phyloP scores from a whole-genome alignment of 2,329 filamentous ascomycete genomes.

The Aspergillus chevalieri region DNA sequence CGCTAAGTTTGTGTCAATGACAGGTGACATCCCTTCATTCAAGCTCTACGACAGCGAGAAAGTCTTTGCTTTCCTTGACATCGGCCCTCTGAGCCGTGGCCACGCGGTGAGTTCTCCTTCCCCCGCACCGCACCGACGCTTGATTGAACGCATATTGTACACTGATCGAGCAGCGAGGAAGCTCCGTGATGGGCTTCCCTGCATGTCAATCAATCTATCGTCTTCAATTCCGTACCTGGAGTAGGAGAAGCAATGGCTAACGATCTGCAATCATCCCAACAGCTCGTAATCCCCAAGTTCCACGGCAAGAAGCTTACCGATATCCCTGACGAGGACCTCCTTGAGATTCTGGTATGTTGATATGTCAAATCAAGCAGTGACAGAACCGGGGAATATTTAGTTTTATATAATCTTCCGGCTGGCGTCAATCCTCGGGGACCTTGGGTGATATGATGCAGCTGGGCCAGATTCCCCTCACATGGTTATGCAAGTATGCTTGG shows the following conservation, averaged over 20 bases:
- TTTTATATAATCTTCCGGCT: conserved; percentile 2
- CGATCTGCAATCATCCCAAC: conserved; percentile 1
- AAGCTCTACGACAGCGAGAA: conserved; percentile 95
- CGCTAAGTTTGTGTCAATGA: neutral
- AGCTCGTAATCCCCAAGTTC: conserved; percentile 95
- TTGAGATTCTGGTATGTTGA: conserved; percentile 66
- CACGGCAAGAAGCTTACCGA: conserved; percentile 89
- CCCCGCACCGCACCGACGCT: conserved; percentile 17
- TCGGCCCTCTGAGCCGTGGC: conserved; percentile 79
- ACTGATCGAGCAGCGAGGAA: too few species aligned
- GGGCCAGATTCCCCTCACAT: neutral
- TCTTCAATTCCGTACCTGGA: neutral
- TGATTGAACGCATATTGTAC: neutral
- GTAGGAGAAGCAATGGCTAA: conserved; percentile 5
- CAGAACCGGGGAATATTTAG: neutral
- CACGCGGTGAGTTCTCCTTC: conserved; percentile 64
- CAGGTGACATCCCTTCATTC: conserved; percentile 91
- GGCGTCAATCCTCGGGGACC: conserved; percentile 18
- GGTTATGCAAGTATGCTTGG: neutral
- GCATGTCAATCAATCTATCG: too few species aligned
- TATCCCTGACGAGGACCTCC: conserved; percentile 81
- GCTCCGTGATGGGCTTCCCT: neutral
- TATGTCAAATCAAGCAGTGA: neutral
- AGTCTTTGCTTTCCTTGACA: conserved; percentile 92
- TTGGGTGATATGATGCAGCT: conserved; percentile 6